Evolutionary conservation across 73 alveolate species (phyloP).

Genomic region (Blepharisma japonicum): DNA sequence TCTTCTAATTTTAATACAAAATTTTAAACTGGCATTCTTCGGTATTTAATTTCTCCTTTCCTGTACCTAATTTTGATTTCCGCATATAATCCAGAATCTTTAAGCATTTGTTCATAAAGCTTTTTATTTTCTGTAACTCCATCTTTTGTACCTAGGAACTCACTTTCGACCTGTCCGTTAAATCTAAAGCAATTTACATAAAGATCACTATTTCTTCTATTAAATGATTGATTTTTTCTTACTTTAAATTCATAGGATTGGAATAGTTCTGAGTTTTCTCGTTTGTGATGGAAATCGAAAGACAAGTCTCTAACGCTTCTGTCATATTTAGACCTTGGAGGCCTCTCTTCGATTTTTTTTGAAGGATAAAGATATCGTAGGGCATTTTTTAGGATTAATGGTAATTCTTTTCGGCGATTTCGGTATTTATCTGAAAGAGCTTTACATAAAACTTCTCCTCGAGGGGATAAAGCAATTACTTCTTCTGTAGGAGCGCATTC

Average conservation of each 20-base stretch:
- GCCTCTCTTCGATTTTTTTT: neutral
- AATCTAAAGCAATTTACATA: neutral
- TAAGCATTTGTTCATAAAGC: neutral
- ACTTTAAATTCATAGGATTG: too few relatives aligned
- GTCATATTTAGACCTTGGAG: neutral
- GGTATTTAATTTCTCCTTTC: too few relatives aligned
- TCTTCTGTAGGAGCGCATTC: conserved; percentile 7
- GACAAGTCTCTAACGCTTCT: conserved; percentile 9
- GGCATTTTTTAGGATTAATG: neutral
- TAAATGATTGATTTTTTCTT: too few relatives aligned
- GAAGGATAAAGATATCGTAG: neutral
- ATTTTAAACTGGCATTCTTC: too few relatives aligned
- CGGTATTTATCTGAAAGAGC: neutral
- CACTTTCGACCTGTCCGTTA: conserved; percentile 27
- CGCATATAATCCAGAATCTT: neutral
- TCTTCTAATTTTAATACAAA: too few relatives aligned
- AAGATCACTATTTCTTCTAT: neutral
- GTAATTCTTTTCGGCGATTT: neutral
- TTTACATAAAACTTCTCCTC: neutral
- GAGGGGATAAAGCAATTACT: conserved; percentile 20
- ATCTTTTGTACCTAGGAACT: neutral
- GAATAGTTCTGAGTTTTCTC: neutral
- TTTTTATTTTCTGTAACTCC: conserved; percentile 6
- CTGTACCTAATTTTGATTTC: neutral
- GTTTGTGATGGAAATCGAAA: neutral